Conservation (phyloP, 2,329 filamentous ascomycete species). For the Pseudofabraea citricarpa region DNA sequence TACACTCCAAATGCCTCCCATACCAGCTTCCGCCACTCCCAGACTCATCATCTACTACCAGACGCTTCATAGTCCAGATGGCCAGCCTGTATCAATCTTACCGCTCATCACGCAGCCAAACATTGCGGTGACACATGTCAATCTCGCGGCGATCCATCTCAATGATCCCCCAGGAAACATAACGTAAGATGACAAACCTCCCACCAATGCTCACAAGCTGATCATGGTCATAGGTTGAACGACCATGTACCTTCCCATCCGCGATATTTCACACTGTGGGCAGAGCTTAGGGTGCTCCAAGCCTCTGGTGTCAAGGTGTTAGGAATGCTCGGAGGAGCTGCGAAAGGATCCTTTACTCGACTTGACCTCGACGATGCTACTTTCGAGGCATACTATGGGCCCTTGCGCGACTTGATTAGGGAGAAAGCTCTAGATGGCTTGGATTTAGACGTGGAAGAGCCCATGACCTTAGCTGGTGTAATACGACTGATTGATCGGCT, state of each 20-base stretch:
- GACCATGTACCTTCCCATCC: slow-evolving; percentile 66
- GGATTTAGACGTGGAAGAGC: slow-evolving; percentile 78
- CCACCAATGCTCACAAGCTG: slow-evolving; percentile 69
- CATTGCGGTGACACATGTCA: slow-evolving; percentile 72
- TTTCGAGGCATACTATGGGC: slow-evolving; percentile 71
- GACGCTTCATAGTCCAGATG: slow-evolving; percentile 52
- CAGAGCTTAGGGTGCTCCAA: slow-evolving; percentile 69
- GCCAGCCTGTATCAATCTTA: slow-evolving; percentile 53
- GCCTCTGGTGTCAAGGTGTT: slow-evolving; percentile 72
- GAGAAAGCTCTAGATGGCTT: slow-evolving; percentile 61
- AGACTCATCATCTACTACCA: slow-evolving; percentile 56
- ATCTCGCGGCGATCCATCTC: slow-evolving; percentile 81
- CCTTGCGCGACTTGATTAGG: slow-evolving; percentile 61
- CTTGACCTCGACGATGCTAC: slow-evolving; percentile 49
- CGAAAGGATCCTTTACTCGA: slow-evolving; percentile 64
- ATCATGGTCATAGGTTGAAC: slow-evolving; percentile 50
- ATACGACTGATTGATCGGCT: slow-evolving; percentile 64
- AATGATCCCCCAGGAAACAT: slow-evolving; percentile 55
- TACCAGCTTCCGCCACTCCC: slow-evolving; percentile 20
- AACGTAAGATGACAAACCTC: slow-evolving; percentile 58
- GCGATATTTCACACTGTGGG: slow-evolving; percentile 71
- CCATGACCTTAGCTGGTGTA: slow-evolving; percentile 61
- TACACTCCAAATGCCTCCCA: slow-evolving; percentile 29
- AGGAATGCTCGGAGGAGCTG: slow-evolving; percentile 84
- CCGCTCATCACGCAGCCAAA: slow-evolving; percentile 42